A percentile compares a stretch with the other conserved stretches of the same genome.
phyloP scores from a whole-genome alignment of 1,284 basidiomycete genomes.

The Athelia psychrophila region DNA sequence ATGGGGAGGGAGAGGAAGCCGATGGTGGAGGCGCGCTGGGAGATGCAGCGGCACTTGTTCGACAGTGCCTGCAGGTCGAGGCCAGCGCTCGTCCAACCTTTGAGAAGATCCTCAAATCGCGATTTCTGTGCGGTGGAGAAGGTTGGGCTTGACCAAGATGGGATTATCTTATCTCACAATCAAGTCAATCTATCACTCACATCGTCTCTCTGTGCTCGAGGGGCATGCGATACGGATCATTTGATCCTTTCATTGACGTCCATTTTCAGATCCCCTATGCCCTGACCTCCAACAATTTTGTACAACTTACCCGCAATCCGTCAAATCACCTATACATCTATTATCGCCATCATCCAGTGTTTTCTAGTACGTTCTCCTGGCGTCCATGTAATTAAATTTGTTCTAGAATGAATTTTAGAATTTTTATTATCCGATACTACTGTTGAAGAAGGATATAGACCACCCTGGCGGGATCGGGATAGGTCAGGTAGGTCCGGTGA shows the following conservation, averaged over 20 bases:
- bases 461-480: no score
- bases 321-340: no score
- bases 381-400: conserved; percentile 44
- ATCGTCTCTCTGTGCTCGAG: no score
- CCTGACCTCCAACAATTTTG: no score
- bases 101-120: conserved; percentile 72
- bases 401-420: conserved; percentile 8
- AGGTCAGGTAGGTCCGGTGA: no score
- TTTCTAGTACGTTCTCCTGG: conserved; percentile 31
- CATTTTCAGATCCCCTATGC: no score
- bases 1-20: conserved; percentile 64
- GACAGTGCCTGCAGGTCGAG: conserved; percentile 76
- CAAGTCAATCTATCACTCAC: no score
- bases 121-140: conserved; percentile 70
- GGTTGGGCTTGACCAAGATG: conserved; percentile 46
- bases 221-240: no score
- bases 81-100: conserved; percentile 76
- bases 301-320: no score
- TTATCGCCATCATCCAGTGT: conserved; percentile 12
- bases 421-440: no score
- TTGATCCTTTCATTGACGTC: no score
- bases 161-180: background rate
- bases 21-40: conserved; percentile 81
- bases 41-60: conserved; percentile 79
- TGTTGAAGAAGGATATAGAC: no score